phyloP scores from a whole-genome alignment of 2,329 filamentous ascomycete genomes.

The Colletotrichum incanum region DNA sequence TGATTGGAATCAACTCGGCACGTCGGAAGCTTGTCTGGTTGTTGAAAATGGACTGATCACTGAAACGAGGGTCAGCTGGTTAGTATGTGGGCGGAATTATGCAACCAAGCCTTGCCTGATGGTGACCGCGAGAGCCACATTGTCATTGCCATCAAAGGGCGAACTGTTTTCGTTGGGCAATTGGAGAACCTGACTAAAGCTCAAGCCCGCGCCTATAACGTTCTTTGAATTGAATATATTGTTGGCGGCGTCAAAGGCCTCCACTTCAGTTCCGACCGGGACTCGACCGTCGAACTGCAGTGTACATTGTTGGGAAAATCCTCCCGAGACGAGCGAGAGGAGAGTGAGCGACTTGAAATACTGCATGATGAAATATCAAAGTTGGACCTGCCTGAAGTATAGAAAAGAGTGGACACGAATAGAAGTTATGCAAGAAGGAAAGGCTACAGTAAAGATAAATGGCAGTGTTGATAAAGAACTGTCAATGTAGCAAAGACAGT shows the following conservation, averaged over 20 bases:
- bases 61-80: slow-evolving; percentile 39
- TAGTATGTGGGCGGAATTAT: no score
- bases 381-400: slow-evolving; percentile 31
- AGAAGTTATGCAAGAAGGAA: slow-evolving; percentile 8
- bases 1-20: slow-evolving; percentile 68
- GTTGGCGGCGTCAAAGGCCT: slow-evolving; percentile 61
- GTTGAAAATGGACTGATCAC: slow-evolving; percentile 73
- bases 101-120: slow-evolving; percentile 50
- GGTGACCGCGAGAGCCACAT: slow-evolving; percentile 66
- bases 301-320: slow-evolving; percentile 47
- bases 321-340: slow-evolving; percentile 24
- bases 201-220: slow-evolving; percentile 68
- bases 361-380: slow-evolving; percentile 29
- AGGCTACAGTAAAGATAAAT: neutral
- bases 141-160: slow-evolving; percentile 60
- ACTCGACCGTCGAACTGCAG: slow-evolving; percentile 65
- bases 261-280: slow-evolving; percentile 54
- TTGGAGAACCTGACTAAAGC: slow-evolving; percentile 66
- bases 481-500: neutral
- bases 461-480: neutral
- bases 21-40: slow-evolving; percentile 73
- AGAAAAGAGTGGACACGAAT: slow-evolving; percentile 26
- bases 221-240: slow-evolving; percentile 65
- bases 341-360: slow-evolving; percentile 28
- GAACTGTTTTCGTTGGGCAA: slow-evolving; percentile 56